These are phyloP conservation scores for Tripterygium wilfordii DNA, from an alignment of 177 flowering plant species.

Conservation along the genomic window DNA sequence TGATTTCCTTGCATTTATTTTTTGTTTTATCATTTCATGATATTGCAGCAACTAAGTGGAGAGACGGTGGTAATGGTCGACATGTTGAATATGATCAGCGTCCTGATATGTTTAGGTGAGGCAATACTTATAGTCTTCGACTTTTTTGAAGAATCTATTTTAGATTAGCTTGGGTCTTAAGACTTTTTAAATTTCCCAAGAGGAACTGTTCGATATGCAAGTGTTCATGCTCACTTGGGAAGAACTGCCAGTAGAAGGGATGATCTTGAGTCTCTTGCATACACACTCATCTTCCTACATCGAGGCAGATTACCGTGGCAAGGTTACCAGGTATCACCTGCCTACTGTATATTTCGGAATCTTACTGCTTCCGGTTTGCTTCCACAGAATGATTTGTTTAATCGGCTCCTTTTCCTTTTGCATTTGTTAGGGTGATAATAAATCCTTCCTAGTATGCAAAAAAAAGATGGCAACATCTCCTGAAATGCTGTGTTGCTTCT, in stretches of 20 bases:
- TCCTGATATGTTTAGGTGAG: constrained; percentile 92
- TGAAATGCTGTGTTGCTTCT: constrained; percentile 72
- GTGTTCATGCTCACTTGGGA: constrained; percentile 93
- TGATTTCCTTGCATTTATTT: background rate
- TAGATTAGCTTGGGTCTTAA: too few relatives aligned
- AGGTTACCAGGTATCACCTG: constrained; percentile 65
- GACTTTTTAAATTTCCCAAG: constrained; percentile 32
- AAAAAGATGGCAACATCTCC: constrained; percentile 91
- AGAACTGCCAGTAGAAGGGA: constrained; percentile 96
- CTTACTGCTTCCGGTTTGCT: too few relatives aligned
- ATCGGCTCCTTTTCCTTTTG: constrained; percentile 5
- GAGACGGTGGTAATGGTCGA: constrained; percentile 53
- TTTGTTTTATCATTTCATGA: background rate
- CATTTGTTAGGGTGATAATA: constrained; percentile 65
- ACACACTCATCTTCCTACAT: constrained; percentile 79
- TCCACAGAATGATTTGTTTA: too few relatives aligned
- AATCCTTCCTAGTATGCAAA: constrained; percentile 84
- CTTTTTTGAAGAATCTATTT: background rate
- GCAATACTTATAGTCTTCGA: background rate
- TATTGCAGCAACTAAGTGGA: constrained; percentile 90
- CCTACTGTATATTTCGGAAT: background rate
- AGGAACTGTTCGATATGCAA: constrained; percentile 90
- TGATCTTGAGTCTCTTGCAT: constrained; percentile 92
- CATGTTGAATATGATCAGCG: constrained; percentile 99
- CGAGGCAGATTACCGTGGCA: constrained; percentile 91